Evolutionary conservation across 2,329 filamentous ascomycete genomes (phyloP), one percentile per base, ranked within the genome.

Genomic region (Pyrenophora seminiperda): DNA sequence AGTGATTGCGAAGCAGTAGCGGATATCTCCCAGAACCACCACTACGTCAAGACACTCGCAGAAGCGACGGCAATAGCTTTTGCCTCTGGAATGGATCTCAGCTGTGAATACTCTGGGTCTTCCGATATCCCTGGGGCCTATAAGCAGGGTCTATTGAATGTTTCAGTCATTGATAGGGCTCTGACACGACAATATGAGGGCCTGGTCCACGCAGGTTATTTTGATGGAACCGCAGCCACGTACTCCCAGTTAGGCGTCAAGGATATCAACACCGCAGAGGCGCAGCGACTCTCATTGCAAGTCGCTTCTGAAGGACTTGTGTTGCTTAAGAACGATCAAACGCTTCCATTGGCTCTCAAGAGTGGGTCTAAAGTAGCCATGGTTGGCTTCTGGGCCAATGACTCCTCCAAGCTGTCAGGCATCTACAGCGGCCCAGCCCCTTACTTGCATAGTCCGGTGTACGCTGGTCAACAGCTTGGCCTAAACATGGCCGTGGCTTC

Each of bases 1-100:
- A 83, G 80, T 13, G 86, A 89, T 62, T 89, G 87, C 57, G 84
- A 85, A 47, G 81, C 86, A 0, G 76, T 87, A 0, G 74, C 80
- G 34, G 81, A 86, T 61, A 79, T 87, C 46, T 84, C 76, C 56
- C 73, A 77, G n/a, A 78, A 78, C 0, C 80, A 77, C 52, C 64
- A 72, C 24, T 77, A 73, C 43, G 62, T 73, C 2, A 62, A 66
- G 2, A 78, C 77, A 1, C 42, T 47, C 24, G 55, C 32, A 65
- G 75, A n/a, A 73, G 77, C 24, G 63, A 74, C 75, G 1, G 80
- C 79, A 0, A 75, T 76, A 11, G 72, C 78, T 1, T 68, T 83
- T 33, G 76, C 72, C 36, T 79, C 80, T 2, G 81, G 80, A 1
- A 81, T 78, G 5, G 81, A 83, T 58, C 72, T 81, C 20, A 75